Evolutionary conservation across 345 rosid species (phyloP).

Genomic region (Populus ilicifolia): DNA sequence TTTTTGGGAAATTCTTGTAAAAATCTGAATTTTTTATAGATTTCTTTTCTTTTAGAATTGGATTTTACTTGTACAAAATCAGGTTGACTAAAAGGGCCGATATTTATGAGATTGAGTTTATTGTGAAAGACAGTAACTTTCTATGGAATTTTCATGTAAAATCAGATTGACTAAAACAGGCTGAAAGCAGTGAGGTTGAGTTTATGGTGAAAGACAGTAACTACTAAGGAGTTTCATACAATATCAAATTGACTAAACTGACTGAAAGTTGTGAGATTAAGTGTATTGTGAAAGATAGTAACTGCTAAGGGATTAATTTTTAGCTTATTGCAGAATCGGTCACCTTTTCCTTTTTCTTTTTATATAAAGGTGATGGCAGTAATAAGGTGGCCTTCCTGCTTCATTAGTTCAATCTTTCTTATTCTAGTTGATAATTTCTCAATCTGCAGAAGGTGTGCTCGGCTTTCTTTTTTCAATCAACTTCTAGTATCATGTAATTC

Average conservation of each 20-base stretch:
- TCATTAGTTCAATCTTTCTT: neutral
- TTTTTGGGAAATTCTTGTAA: conserved; percentile 7
- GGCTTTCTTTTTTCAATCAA: neutral
- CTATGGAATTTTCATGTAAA: neutral
- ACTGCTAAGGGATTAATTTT: neutral
- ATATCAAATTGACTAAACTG: neutral
- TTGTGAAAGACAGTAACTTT: neutral
- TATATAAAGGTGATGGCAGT: neutral
- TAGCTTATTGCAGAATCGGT: neutral
- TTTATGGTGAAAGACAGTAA: neutral
- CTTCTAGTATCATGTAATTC: neutral
- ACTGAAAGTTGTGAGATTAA: neutral
- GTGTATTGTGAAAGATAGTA: neutral
- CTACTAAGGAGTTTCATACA: neutral
- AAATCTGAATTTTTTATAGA: neutral
- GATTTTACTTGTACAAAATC: neutral
- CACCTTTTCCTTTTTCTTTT: neutral
- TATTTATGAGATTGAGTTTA: neutral
- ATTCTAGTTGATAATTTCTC: neutral
- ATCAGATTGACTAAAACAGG: neutral
- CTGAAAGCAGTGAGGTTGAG: neutral
- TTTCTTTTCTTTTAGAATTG: neutral
- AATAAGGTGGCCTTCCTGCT: neutral
- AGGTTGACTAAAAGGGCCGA: neutral
- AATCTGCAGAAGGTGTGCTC: conserved; percentile 1